Conservation (phyloP, 2,329 filamentous ascomycete species). For the Aspergillus sp. region DNA sequence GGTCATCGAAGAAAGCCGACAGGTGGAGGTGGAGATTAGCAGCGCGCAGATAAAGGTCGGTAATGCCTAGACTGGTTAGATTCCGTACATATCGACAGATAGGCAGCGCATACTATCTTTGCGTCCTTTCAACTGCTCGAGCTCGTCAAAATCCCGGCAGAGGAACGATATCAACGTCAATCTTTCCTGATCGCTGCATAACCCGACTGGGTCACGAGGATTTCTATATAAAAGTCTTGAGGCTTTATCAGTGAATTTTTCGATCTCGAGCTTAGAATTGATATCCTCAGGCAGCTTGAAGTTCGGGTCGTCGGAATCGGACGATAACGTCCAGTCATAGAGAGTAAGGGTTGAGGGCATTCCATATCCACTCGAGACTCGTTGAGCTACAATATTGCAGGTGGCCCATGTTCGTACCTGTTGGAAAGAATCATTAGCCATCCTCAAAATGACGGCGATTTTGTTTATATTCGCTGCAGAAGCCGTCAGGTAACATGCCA, state of each 20-base stretch:
- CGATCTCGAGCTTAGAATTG: conserved; percentile 44
- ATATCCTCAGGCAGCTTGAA: conserved; percentile 45
- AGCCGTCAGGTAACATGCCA: too few relatives aligned
- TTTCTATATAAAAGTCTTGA: conserved; percentile 50
- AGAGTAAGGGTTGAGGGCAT: conserved; percentile 55
- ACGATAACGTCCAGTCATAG: conserved; percentile 50
- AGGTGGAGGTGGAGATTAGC: conserved; percentile 40
- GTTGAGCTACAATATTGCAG: too few relatives aligned
- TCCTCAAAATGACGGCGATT: too few relatives aligned
- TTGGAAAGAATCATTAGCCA: too few relatives aligned
- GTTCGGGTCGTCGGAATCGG: conserved; percentile 34
- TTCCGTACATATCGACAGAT: not conserved
- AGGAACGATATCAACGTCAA: conserved; percentile 37
- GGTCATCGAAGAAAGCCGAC: conserved; percentile 43
- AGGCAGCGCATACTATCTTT: conserved; percentile 30
- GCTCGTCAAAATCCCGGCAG: conserved; percentile 38
- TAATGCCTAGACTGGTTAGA: conserved; percentile 26
- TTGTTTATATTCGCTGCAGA: too few relatives aligned
- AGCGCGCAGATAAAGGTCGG: conserved; percentile 39
- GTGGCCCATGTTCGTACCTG: too few relatives aligned
- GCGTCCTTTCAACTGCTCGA: conserved; percentile 39
- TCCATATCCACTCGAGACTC: conserved; percentile 59
- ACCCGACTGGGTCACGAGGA: conserved; percentile 44
- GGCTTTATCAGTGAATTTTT: conserved; percentile 51
- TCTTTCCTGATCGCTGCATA: conserved; percentile 37